Evolutionary conservation across 352 stramenopile species (phyloP).

Genomic region (Globisporangium cylindrosporum): DNA sequence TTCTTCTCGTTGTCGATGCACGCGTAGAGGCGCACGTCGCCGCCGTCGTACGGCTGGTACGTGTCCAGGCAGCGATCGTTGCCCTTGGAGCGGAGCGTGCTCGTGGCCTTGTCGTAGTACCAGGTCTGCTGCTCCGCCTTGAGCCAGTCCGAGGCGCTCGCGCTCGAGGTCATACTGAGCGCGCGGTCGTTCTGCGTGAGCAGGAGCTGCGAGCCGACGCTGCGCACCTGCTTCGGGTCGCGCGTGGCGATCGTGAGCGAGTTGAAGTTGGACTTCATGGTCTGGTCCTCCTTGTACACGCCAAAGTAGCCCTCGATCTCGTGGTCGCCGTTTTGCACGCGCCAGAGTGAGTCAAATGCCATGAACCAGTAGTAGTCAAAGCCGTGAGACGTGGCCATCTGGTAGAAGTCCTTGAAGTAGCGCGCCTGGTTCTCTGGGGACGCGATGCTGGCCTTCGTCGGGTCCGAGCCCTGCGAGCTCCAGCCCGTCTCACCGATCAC

Average conservation of each 20-base stretch:
- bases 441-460: constrained; percentile 26
- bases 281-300: constrained; percentile 44
- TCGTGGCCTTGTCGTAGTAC: constrained; percentile 54
- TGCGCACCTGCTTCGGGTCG: constrained; percentile 19
- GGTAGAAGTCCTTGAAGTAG: constrained; percentile 73
- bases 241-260: constrained; percentile 33
- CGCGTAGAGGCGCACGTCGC: constrained; percentile 49
- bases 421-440: constrained; percentile 52
- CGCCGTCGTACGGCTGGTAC: constrained; percentile 45
- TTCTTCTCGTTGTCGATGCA: constrained; percentile 54
- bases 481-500: constrained; percentile 74
- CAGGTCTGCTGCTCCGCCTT: constrained; percentile 56
- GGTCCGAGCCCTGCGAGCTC: constrained; percentile 41
- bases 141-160: constrained; percentile 45
- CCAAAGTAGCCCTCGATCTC: constrained; percentile 69
- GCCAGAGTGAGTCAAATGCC: constrained; percentile 66
- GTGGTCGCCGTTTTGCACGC: constrained; percentile 37
- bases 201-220: constrained; percentile 18
- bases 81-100: constrained; percentile 61
- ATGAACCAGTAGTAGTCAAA: constrained; percentile 78
- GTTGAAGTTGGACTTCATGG: constrained; percentile 61
- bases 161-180: constrained; percentile 40
- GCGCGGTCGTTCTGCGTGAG: constrained; percentile 28
- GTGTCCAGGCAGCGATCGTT: constrained; percentile 65
- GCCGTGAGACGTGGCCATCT: constrained; percentile 38